These are phyloP conservation scores for Dothideomycetidae sp. DNA, from an alignment of 2,329 filamentous ascomycete species.

Conservation along the genomic window DNA sequence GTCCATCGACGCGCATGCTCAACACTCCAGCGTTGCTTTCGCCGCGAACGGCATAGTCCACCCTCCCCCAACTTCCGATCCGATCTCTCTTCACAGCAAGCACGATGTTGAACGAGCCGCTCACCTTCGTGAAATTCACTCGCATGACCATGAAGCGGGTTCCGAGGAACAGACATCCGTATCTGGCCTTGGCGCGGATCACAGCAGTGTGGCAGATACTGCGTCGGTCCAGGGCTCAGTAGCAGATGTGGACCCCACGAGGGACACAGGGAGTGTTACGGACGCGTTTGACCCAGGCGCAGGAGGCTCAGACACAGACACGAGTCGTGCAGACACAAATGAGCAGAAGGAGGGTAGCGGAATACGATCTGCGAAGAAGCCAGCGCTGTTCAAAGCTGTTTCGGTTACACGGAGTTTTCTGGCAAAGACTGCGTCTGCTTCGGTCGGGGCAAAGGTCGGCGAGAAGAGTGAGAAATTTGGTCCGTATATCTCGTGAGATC, in stretches of 20 bases:
- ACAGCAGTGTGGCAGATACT: slow-evolving; percentile 10
- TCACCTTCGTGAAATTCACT: slow-evolving; percentile 3
- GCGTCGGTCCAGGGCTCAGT: slow-evolving; percentile 21
- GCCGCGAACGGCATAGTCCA: slow-evolving; percentile 34
- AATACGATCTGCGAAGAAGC: slow-evolving; percentile 53
- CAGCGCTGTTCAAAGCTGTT: slow-evolving; percentile 67
- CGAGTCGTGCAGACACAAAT: slow-evolving; percentile 42
- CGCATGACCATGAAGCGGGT: slow-evolving; percentile 6
- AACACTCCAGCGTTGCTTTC: slow-evolving; percentile 38
- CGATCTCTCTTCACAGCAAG: slow-evolving; percentile 27
- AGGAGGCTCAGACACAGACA: slow-evolving; percentile 64
- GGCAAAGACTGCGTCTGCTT: slow-evolving; percentile 51
- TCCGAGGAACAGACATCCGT: slow-evolving; percentile 5
- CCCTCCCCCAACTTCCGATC: slow-evolving; percentile 25
- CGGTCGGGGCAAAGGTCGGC: slow-evolving; percentile 31
- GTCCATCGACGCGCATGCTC: slow-evolving; percentile 51
- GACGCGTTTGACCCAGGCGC: slow-evolving; percentile 47
- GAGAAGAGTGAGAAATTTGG: slow-evolving; percentile 42
- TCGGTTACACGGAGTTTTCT: slow-evolving; percentile 77
- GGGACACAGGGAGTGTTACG: slow-evolving; percentile 43
- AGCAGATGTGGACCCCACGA: slow-evolving; percentile 29
- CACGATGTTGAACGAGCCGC: slow-evolving; percentile 13
- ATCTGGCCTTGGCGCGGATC: slow-evolving; percentile 10
- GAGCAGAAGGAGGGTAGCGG: slow-evolving; percentile 44
- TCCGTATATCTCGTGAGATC: too few species aligned